Percentiles rank a stretch among this genome's conserved stretches.
These are phyloP conservation scores for Kluyveromyces nonfermentans DNA, from an alignment of 805 yeast species.

Conservation along the genomic window DNA sequence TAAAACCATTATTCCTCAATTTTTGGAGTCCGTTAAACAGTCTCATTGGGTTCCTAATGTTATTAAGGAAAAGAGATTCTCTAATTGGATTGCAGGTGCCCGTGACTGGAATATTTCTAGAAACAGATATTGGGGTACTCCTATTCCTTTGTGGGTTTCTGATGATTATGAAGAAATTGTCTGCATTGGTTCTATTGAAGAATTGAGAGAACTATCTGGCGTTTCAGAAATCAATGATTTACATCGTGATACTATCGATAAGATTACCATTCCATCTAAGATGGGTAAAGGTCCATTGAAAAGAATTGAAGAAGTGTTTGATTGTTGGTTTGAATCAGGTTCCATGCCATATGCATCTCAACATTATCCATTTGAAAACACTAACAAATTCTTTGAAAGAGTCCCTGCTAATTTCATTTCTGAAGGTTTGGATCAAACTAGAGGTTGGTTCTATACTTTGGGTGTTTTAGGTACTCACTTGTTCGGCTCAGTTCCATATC, in stretches of 20 bases:
- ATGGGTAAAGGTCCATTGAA: slow-evolving; percentile 78
- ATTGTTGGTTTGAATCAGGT: slow-evolving; percentile 99
- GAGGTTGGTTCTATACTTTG: slow-evolving; percentile 99
- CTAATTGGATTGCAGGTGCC: slow-evolving; percentile 97
- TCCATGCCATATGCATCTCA: slow-evolving; percentile 97
- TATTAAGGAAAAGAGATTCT: slow-evolving; percentile 89
- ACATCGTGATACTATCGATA: slow-evolving; percentile 89
- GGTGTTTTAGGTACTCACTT: slow-evolving; percentile 92
- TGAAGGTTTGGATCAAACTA: slow-evolving; percentile 98
- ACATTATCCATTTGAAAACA: slow-evolving; percentile 91
- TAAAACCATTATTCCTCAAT: slow-evolving; percentile 76
- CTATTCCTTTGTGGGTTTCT: slow-evolving; percentile 94
- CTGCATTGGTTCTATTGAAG: slow-evolving; percentile 85
- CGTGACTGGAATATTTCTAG: slow-evolving; percentile 99
- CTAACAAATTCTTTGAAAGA: slow-evolving; percentile 55
- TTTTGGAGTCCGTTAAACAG: slow-evolving; percentile 74
- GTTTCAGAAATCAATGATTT: slow-evolving; percentile 72
- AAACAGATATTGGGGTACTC: slow-evolving; percentile 99
- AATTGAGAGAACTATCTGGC: slow-evolving; percentile 80
- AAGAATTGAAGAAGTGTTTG: slow-evolving; percentile 96
- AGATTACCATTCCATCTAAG: slow-evolving; percentile 86
- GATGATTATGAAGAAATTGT: slow-evolving; percentile 90
- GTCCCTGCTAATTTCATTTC: slow-evolving; percentile 98
- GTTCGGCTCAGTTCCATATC: slow-evolving; percentile 85
- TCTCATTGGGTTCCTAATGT: slow-evolving; percentile 92